Conservation (phyloP, 805 yeast genomes). For the Zygosaccharomyces rouxii region DNA sequence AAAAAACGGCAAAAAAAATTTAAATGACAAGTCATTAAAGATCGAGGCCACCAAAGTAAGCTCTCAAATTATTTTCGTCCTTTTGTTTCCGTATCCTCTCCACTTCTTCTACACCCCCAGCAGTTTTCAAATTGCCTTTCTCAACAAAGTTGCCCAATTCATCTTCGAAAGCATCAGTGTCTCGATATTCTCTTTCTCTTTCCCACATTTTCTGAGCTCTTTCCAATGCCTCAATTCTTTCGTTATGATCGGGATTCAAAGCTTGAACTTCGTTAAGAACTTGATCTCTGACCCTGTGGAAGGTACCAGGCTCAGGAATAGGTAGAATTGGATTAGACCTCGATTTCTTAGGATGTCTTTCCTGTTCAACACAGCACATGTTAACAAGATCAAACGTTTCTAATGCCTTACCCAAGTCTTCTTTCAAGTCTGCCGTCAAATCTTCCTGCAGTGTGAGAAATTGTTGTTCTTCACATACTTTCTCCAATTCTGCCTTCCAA, state of each 20-base stretch:
- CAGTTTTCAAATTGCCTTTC: constrained; percentile 65
- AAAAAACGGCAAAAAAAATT: not conserved
- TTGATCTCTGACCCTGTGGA: constrained; percentile 65
- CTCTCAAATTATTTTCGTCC: constrained; percentile 67
- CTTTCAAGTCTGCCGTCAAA: constrained; percentile 68
- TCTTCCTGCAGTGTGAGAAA: constrained; percentile 88
- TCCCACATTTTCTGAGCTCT: constrained; percentile 79
- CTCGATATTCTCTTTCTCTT: constrained; percentile 56
- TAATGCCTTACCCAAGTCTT: constrained; percentile 72
- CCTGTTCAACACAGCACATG: constrained; percentile 74
- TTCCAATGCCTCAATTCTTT: constrained; percentile 81
- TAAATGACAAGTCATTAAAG: constrained; percentile 17
- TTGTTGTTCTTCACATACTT: constrained; percentile 91
- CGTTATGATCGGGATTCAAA: constrained; percentile 76
- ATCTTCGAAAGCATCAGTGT: constrained; percentile 66
- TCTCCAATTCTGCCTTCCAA: constrained; percentile 88
- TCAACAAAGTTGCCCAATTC: constrained; percentile 84
- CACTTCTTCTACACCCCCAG: constrained; percentile 87
- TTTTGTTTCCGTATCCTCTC: constrained; percentile 64
- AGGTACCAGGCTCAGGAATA: constrained; percentile 59
- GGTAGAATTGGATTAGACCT: constrained; percentile 37
- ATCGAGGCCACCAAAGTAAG: constrained; percentile 37
- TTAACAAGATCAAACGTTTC: constrained; percentile 82
- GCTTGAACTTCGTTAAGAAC: constrained; percentile 74
- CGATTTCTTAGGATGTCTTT: constrained; percentile 49